Percentiles rank a stretch among this genome's conserved stretches.
These are phyloP conservation scores for Trichophyton mentagrophytes DNA, from an alignment of 2,329 filamentous ascomycete genomes.

Conservation along the genomic window DNA sequence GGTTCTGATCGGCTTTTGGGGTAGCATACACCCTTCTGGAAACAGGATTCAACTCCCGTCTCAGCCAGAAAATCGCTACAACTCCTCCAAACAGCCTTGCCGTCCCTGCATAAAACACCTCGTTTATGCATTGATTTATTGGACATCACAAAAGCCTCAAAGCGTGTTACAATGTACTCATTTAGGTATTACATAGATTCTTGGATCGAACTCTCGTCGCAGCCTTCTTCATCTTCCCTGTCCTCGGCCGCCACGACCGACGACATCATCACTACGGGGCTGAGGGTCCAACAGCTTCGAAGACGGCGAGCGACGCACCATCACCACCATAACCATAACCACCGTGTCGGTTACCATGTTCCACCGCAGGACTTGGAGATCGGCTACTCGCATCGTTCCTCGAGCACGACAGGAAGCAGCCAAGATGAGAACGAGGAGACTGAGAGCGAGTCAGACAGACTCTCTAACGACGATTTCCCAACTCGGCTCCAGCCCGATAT, in stretches of 20 bases:
- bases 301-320: conserved; percentile 41
- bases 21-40: background rate
- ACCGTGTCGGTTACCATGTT: conserved; percentile 23
- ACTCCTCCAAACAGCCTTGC: background rate
- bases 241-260: conserved; percentile 61
- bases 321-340: conserved; percentile 34
- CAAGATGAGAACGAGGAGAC: conserved; percentile 93
- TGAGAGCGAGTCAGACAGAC: conserved; percentile 72
- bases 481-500: conserved; percentile 15
- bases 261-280: conserved; percentile 80
- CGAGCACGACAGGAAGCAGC: conserved; percentile 50
- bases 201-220: conserved; percentile 88
- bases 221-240: conserved; percentile 83
- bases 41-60: background rate
- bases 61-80: background rate
- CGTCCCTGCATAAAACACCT: conserved; percentile 3
- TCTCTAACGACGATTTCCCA: conserved; percentile 48
- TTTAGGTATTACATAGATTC: conserved; percentile 55
- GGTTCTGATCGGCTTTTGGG: background rate
- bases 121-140: conserved; percentile 1
- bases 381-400: conserved; percentile 32
- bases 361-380: conserved; percentile 30
- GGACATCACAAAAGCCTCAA: background rate
- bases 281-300: conserved; percentile 59
- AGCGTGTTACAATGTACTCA: conserved; percentile 29